phyloP scores from a whole-genome alignment of 1,284 basidiomycete genomes.

The Cryptococcus hybrid region DNA sequence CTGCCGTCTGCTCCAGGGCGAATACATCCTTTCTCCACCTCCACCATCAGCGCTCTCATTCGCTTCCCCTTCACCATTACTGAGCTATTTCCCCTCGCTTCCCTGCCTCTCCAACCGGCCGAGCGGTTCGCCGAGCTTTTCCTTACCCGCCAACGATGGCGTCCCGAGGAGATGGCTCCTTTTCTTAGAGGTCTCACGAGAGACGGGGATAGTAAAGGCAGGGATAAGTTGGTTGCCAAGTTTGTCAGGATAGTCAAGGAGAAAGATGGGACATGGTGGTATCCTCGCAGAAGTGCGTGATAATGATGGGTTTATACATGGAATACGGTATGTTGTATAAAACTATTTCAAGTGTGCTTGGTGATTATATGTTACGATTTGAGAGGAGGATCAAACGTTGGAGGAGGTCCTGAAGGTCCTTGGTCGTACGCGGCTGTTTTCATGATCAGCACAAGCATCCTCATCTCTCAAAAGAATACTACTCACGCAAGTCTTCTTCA shows the following conservation, averaged over 20 bases:
- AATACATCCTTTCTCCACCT: conserved; percentile 57
- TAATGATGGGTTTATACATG: neutral
- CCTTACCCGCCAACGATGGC: conserved; percentile 71
- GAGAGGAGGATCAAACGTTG: neutral
- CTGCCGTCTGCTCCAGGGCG: conserved; percentile 56
- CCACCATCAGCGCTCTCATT: conserved; percentile 14
- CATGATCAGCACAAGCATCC: neutral
- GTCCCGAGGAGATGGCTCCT: conserved; percentile 69
- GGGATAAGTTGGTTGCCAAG: conserved; percentile 80
- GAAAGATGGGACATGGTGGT: conserved; percentile 54
- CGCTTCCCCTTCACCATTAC: conserved; percentile 22
- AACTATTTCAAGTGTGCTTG: neutral
- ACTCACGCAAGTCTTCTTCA: conserved; percentile 37
- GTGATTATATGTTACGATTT: neutral
- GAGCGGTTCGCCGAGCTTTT: conserved; percentile 81
- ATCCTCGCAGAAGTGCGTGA: conserved; percentile 30
- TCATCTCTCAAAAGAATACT: neutral
- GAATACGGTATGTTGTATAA: neutral
- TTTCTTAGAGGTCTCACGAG: conserved; percentile 78
- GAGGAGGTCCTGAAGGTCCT: neutral
- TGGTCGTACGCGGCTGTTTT: neutral
- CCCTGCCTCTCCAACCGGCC: conserved; percentile 68
- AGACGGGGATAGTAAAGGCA: conserved; percentile 67
- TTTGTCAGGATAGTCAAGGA: conserved; percentile 75
- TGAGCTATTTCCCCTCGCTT: conserved; percentile 69